Conservation (phyloP, 2,329 filamentous ascomycete species). For the Monilinia fructicola region DNA sequence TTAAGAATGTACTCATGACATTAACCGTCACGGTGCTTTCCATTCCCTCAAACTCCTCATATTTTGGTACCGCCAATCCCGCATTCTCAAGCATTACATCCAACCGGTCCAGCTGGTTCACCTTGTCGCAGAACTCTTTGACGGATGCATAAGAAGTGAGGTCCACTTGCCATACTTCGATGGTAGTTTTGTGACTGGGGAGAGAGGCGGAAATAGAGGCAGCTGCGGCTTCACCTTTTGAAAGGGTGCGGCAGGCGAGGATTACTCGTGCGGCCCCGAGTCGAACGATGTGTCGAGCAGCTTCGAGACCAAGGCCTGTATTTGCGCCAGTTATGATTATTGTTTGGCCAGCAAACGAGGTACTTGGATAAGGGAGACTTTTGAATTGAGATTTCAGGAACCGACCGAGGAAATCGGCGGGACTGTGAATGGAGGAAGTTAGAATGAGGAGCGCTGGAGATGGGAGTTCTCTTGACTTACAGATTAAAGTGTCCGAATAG, state of each 20-base stretch:
- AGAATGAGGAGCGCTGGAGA: neutral
- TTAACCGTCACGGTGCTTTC: slow-evolving; percentile 39
- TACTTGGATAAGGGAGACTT: slow-evolving; percentile 32
- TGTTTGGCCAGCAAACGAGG: slow-evolving; percentile 32
- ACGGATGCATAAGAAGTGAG: slow-evolving; percentile 50
- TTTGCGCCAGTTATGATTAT: slow-evolving; percentile 53
- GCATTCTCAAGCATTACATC: slow-evolving; percentile 48
- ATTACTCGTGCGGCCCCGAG: slow-evolving; percentile 37
- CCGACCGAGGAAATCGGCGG: slow-evolving; percentile 30
- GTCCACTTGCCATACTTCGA: slow-evolving; percentile 53
- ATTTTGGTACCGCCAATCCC: slow-evolving; percentile 31
- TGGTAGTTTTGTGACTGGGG: slow-evolving; percentile 23
- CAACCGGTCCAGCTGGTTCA: slow-evolving; percentile 44
- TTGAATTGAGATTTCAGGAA: slow-evolving; percentile 38
- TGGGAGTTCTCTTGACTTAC: slow-evolving; percentile 19
- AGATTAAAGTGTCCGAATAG: slow-evolving; percentile 29
- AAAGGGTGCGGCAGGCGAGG: slow-evolving; percentile 29
- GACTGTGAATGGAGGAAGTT: slow-evolving; percentile 3
- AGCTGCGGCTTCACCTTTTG: slow-evolving; percentile 30
- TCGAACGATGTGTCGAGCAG: slow-evolving; percentile 43
- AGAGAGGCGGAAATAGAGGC: slow-evolving; percentile 8
- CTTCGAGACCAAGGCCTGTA: slow-evolving; percentile 50
- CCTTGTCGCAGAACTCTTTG: slow-evolving; percentile 45
- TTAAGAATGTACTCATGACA: slow-evolving; percentile 39
- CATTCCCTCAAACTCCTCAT: slow-evolving; percentile 33